phyloP scores from a whole-genome alignment of 768 basidiomycete species.

The Tulasnella sp. region DNA sequence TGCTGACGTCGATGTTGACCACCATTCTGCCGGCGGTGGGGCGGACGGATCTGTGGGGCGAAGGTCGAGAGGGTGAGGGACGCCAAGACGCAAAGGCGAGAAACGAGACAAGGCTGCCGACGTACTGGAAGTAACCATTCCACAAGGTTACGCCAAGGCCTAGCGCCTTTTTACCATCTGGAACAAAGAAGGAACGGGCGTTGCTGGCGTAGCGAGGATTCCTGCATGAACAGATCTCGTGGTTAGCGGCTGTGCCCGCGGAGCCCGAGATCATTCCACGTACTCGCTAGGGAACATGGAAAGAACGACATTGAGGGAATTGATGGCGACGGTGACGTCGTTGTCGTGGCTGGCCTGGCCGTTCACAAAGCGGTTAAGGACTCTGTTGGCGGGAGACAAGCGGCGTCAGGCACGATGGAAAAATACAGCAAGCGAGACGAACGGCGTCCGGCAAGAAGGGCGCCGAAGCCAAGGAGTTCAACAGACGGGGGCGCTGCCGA shows the following conservation, averaged over 20 bases:
- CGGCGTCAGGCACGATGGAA: not conserved
- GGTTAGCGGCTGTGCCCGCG: not conserved
- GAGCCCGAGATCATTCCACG: not conserved
- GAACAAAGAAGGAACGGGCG: conserved; percentile 72
- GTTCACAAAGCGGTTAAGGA: conserved; percentile 64
- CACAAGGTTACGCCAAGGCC: conserved; percentile 67
- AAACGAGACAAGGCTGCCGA: not conserved
- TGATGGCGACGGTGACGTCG: conserved; percentile 66
- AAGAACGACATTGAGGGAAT: conserved; percentile 66
- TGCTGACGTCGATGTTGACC: conserved; percentile 77
- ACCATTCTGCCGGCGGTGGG: conserved; percentile 66
- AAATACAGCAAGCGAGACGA: not conserved
- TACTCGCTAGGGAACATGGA: conserved; percentile 69
- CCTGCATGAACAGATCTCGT: conserved; percentile 36
- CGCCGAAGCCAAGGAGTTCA: not conserved
- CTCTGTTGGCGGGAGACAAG: conserved; percentile 47
- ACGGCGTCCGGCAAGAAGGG: not conserved
- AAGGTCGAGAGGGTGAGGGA: not conserved
- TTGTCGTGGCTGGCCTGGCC: conserved; percentile 72
- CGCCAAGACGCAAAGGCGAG: not conserved
- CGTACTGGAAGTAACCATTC: conserved; percentile 75
- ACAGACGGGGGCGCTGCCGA: not conserved
- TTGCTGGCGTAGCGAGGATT: conserved; percentile 62
- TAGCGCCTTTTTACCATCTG: conserved; percentile 53
- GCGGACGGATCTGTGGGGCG: conserved; percentile 54